A percentile compares a stretch with the other conserved stretches of the same genome.
These are phyloP conservation scores for Cyclotella distinguenda DNA, from an alignment of 108 stramenopile genomes.

Conservation along the genomic window DNA sequence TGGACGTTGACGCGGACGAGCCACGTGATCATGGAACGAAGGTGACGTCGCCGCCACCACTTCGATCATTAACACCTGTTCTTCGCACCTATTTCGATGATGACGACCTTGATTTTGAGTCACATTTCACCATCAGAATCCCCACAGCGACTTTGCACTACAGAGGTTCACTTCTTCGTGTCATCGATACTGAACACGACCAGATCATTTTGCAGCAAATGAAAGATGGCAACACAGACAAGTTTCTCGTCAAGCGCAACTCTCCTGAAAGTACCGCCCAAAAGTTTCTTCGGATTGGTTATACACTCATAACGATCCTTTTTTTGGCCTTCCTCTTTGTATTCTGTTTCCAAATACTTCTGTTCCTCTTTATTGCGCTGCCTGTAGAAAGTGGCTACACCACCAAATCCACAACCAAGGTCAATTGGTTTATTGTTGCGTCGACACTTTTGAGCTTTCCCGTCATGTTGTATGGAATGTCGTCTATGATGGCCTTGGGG, in stretches of 20 bases:
- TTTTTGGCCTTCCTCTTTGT: conserved; percentile 67
- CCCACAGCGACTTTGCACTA: conserved; percentile 53
- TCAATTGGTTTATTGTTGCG: conserved; percentile 12
- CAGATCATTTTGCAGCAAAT: conserved; percentile 61
- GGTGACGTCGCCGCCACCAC: not conserved
- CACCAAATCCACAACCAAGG: not conserved
- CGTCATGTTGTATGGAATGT: conserved; percentile 50
- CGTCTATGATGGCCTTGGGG: conserved; percentile 62
- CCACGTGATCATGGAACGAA: not conserved
- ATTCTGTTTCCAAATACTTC: conserved; percentile 62
- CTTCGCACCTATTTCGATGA: not conserved
- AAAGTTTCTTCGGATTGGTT: conserved; percentile 41
- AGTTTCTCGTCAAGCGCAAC: conserved; percentile 51
- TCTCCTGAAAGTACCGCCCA: conserved; percentile 33
- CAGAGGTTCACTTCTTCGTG: conserved; percentile 39
- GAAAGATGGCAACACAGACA: conserved; percentile 17
- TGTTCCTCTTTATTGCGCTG: conserved; percentile 58
- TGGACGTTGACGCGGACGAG: too few relatives aligned
- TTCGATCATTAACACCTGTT: not conserved
- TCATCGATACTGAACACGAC: conserved; percentile 42
- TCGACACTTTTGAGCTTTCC: conserved; percentile 53
- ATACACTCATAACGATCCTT: conserved; percentile 56
- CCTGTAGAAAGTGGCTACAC: conserved; percentile 43
- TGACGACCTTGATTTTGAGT: conserved; percentile 33
- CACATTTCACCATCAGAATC: conserved; percentile 57